Evolutionary conservation across 306 rosid genomes (phyloP), one percentile per base, ranked within the genome.

Genomic region (Lathyrus sativus): DNA sequence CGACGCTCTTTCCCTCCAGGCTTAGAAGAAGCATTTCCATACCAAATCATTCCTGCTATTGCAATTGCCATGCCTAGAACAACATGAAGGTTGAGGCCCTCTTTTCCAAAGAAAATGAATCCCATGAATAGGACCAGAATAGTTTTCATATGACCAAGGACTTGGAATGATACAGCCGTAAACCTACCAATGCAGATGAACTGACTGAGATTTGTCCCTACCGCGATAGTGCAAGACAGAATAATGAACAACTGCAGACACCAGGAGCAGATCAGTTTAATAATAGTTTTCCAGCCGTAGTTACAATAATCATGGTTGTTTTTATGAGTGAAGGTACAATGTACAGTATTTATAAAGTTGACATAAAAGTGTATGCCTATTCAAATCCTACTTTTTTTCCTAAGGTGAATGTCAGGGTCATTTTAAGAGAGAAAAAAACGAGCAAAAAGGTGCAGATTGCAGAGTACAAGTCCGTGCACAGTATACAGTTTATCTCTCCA

Each of bases 121-220:
- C 96, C 96, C 59, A 90, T 69, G 78, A 82, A 70, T 68, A 90
- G 83, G 72, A 90, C 96, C 58, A 90, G 83, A 46, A 90, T 90
- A 11, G 96, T 90, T 81, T 90, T 90, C 96, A 90, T 90, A 39
- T 90, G 96, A 45, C 96, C 96, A 3, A 90, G 89, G 68, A 90
- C 95, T 84, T 90, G 96, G 77, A 90, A 90, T 4, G 96, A 44
- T 48, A 90, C 96, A 6, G 96, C 96, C 4, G 96, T 87, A 60
- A 90, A 90, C 83, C 96, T 84, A 74, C 96, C 96, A 38, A 90
- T 90, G 81, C 96, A 90, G 81, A 90, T 90, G 84, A 90, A 90
- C 72, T 90, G 96, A 80, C 96, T 90, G 69, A 90, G 96, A 81
- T 90, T 90, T 70, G 96, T 90, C 75, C 96, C 96, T 15, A 90